A percentile compares a stretch with the other conserved stretches of the same genome.
Conservation (phyloP, 257 asterid species). For the Solanum sitiens region DNA sequence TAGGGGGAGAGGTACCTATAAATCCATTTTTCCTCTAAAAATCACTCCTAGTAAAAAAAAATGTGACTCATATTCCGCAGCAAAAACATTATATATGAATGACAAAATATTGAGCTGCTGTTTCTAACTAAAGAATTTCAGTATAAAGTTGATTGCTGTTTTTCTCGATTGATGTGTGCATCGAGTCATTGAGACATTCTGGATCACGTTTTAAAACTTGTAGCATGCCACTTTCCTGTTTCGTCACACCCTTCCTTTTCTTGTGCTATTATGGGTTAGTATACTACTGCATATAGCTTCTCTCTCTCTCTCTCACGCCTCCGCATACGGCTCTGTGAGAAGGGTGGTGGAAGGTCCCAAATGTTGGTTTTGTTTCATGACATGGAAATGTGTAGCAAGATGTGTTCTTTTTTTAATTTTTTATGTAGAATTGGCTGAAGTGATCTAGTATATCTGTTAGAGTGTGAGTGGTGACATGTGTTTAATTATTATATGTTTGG, state of each 20-base stretch:
- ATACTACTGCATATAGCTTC: not conserved
- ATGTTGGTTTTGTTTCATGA: not conserved
- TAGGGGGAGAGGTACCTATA: conserved; percentile 86
- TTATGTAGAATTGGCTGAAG: not conserved
- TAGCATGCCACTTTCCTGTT: not conserved
- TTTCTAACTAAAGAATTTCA: not conserved
- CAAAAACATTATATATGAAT: not conserved
- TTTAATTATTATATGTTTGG: not conserved
- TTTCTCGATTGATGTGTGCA: not conserved
- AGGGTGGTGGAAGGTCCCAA: not conserved
- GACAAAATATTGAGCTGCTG: not conserved
- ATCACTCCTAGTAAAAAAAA: not conserved
- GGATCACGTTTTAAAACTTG: not conserved
- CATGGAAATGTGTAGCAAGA: not conserved
- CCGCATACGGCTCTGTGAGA: too few species aligned
- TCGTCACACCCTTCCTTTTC: not conserved
- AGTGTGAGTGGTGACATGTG: not conserved
- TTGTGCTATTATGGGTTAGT: not conserved
- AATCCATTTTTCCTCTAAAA: not conserved
- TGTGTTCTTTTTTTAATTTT: not conserved
- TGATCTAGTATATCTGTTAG: not conserved
- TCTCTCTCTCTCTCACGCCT: not conserved
- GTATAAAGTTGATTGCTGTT: not conserved
- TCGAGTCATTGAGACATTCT: not conserved
- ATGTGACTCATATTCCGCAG: not conserved